Base-by-base conservation (phyloP, 208 protist species). In the Leishmania tropica region DNA sequence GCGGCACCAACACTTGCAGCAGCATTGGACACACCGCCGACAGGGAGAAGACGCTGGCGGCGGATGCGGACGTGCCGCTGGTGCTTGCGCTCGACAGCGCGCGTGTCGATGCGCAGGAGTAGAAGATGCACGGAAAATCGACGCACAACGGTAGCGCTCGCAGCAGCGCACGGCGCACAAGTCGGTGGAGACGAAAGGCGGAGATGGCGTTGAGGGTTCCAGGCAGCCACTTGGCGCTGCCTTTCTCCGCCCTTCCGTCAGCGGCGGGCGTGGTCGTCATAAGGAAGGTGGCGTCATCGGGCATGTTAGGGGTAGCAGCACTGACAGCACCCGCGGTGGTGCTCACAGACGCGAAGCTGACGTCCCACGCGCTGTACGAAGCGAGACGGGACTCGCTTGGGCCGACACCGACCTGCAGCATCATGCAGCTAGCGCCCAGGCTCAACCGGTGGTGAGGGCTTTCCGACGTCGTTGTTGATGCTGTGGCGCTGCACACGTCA, bases 161-260 rank as follows among this genome's bases (percentile, higher is more conserved):
- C 37, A 95, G 78, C 35, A 94, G 54, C 75, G 89, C 78, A 21
- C 88, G 81, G 0, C 83, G 86, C 62, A 94, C 79, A 19, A 90
- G 60, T 28, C 89, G 90, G 51, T 90, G 88, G 68, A 93, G 84
- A 19, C 85, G 83, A 67, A 90, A 90, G 42, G 53, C 62, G 24
- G 87, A 90, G 40, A 81, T 80, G 68, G 81, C 76, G 76, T 89
- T 85, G 73, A 86, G 54, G 51, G 79, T 82, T 24, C 80, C 78
- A 4, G 78, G 83, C 72, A 79, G 83, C 83, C 83, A 85, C 54
- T 51, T 19, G 62, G 51, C 65, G 54, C 62, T 40, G 62, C 40
- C 56, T 15, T 65, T 65, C 48, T 60, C 79, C 40, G 54, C 56
- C 24, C 15, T 51, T 40, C 37, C 77, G 53, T 21, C 72, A 31